These are phyloP conservation scores for Aspergillus sclerotiicarbonarius DNA, from an alignment of 495 filamentous ascomycete species.

Conservation along the genomic window DNA sequence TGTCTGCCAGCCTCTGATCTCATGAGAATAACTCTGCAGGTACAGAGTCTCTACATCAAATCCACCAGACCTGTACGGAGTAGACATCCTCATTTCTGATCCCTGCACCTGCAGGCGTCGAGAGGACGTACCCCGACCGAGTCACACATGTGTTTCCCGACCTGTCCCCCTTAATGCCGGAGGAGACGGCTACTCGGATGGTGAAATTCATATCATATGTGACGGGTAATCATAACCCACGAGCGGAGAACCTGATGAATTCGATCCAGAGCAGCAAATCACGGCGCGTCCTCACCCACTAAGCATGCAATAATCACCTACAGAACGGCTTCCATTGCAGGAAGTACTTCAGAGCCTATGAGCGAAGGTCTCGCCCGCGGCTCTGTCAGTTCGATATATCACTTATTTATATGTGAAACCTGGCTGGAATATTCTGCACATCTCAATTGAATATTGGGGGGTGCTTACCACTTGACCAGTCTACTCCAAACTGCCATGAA, in stretches of 20 bases:
- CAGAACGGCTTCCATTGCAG: background rate
- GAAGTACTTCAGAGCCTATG: background rate
- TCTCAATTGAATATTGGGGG: background rate
- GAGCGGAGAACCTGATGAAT: background rate
- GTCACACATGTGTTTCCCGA: conserved; percentile 11
- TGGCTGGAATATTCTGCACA: background rate
- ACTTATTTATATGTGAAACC: conserved; percentile 3
- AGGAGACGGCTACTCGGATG: no score
- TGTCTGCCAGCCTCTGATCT: background rate
- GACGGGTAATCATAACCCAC: conserved; percentile 2
- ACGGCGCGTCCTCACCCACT: no score
- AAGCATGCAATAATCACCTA: no score
- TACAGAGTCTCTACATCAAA: background rate
- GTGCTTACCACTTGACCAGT: background rate
- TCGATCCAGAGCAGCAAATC: no score
- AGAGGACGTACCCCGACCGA: conserved; percentile 1
- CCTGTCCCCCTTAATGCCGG: background rate
- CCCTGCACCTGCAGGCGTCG: conserved; percentile 7
- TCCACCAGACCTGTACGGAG: conserved; percentile 1
- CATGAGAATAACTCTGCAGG: background rate
- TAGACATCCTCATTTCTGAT: background rate
- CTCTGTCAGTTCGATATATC: conserved; percentile 7
- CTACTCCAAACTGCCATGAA: conserved; percentile 3
- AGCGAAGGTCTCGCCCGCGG: background rate
- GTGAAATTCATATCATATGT: conserved; percentile 6